Evolutionary conservation across 345 rosid genomes (phyloP).

Genomic region (Moricandia arvensis): DNA sequence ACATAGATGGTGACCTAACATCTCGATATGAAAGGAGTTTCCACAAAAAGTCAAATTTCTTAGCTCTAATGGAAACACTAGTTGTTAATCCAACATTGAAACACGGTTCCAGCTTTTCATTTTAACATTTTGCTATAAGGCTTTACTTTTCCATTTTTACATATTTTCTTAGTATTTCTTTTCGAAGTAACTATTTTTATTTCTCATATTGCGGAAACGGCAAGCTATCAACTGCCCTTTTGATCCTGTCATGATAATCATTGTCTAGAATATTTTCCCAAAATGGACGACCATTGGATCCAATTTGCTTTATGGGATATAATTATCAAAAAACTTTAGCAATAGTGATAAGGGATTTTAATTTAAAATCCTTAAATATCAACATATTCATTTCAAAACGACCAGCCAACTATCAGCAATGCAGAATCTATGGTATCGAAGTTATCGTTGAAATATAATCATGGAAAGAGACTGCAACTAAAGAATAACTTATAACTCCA

Average conservation of each 20-base stretch:
- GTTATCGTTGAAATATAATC: background rate
- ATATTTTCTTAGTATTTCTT: constrained; percentile 1
- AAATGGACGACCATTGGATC: constrained; percentile 12
- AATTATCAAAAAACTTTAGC: background rate
- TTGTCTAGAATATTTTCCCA: constrained; percentile 14
- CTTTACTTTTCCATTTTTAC: background rate
- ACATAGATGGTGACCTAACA: background rate
- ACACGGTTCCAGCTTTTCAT: constrained; percentile 7
- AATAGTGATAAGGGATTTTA: background rate
- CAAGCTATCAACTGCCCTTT: constrained; percentile 23
- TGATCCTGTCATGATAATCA: constrained; percentile 16
- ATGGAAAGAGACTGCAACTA: background rate
- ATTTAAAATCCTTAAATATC: background rate
- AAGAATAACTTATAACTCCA: background rate
- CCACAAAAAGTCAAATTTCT: background rate
- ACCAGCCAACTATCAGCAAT: background rate
- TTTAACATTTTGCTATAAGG: background rate
- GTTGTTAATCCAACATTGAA: background rate
- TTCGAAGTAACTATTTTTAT: background rate
- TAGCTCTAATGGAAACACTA: background rate
- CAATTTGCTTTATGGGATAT: constrained; percentile 7
- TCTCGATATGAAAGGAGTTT: background rate
- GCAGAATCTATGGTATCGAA: background rate
- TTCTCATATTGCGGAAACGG: constrained; percentile 24
- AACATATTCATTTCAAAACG: background rate